These are phyloP conservation scores for Omphalotus guepiniiformis DNA, from an alignment of 768 basidiomycete genomes.

Conservation along the genomic window DNA sequence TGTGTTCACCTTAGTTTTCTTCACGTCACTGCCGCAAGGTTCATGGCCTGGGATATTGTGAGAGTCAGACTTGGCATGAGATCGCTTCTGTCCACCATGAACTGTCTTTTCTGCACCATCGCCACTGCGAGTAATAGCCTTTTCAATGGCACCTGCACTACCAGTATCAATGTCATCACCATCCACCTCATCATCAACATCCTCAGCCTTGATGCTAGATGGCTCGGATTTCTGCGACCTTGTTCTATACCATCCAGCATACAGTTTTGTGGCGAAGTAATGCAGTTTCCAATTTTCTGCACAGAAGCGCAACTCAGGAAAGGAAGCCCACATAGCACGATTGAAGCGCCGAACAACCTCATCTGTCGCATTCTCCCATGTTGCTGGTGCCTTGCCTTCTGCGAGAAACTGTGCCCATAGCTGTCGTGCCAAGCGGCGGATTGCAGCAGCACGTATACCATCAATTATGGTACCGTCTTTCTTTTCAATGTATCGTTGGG, in stretches of 20 bases:
- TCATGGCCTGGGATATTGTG: too few relatives aligned
- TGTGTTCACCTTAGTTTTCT: not conserved
- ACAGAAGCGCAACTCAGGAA: constrained; percentile 9
- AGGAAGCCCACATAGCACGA: not conserved
- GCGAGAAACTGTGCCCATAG: not conserved
- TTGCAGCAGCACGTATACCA: not conserved
- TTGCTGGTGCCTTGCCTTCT: not conserved
- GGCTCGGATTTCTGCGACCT: too few relatives aligned
- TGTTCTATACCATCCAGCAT: constrained; percentile 7
- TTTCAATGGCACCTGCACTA: not conserved
- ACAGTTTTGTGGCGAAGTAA: constrained; percentile 3
- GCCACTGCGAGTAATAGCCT: not conserved
- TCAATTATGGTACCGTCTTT: not conserved
- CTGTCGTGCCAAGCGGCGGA: not conserved
- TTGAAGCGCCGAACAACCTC: not conserved
- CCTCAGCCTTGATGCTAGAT: not conserved
- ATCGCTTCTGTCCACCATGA: not conserved
- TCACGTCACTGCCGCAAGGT: not conserved
- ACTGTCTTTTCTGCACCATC: not conserved
- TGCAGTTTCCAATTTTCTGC: constrained; percentile 7
- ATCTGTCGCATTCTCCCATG: not conserved
- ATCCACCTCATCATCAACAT: not conserved
- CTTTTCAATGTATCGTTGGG: not conserved
- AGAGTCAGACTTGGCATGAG: not conserved
- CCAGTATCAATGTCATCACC: not conserved